phyloP scores from a whole-genome alignment of 2,329 filamentous ascomycete species.

The Colletotrichum trifolii region DNA sequence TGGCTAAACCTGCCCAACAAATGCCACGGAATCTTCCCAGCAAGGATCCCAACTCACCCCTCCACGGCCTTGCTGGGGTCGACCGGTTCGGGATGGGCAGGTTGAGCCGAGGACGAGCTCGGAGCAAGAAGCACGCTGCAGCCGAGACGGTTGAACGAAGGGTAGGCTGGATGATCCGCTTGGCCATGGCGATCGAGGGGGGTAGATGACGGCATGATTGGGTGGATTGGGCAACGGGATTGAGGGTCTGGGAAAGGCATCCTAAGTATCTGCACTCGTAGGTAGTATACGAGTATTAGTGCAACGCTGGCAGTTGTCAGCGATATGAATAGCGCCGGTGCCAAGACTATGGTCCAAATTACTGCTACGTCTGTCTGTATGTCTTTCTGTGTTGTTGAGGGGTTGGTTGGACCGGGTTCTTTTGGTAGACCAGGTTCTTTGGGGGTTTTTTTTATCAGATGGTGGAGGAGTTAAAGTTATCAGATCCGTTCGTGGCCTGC shows the following conservation, averaged over 20 bases:
- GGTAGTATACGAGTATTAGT: constrained; percentile 1
- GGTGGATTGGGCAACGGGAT: constrained; percentile 9
- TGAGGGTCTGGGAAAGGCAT: constrained; percentile 12
- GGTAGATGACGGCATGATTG: constrained; percentile 31
- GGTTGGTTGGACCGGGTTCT: background rate
- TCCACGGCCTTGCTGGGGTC: constrained; percentile 6
- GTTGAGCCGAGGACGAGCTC: constrained; percentile 30
- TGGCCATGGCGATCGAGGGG: constrained; percentile 29
- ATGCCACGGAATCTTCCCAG: constrained; percentile 20
- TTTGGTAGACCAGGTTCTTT: constrained; percentile 2
- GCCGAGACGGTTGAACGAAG: constrained; percentile 24
- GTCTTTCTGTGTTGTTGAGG: background rate
- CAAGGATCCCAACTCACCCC: constrained; percentile 20
- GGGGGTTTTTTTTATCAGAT: constrained; percentile 30
- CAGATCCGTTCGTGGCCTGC: constrained; percentile 36
- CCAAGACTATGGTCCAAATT: constrained; percentile 3
- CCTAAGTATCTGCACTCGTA: background rate
- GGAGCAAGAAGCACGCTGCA: constrained; percentile 24
- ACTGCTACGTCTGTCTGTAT: background rate
- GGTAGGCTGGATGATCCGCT: constrained; percentile 30
- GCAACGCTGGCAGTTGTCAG: constrained; percentile 3
- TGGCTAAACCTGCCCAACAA: constrained; percentile 26
- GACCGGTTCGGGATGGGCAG: constrained; percentile 6
- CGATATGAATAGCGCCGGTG: constrained; percentile 2
- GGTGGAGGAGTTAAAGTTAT: constrained; percentile 39